Conservation (phyloP, 306 rosid species). For the Medicago arabica region DNA sequence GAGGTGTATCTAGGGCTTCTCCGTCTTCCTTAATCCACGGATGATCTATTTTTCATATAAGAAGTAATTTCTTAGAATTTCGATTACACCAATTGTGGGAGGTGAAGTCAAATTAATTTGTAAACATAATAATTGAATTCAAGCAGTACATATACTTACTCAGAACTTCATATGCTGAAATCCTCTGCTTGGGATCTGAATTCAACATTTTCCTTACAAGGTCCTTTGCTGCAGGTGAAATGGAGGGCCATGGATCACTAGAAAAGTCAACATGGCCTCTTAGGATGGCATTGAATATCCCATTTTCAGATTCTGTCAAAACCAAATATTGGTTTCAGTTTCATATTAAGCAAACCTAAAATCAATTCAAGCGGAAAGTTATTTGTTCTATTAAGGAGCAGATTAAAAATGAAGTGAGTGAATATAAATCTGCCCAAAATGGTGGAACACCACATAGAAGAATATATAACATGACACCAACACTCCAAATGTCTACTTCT, state of each 20-base stretch:
- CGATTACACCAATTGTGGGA: neutral
- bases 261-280: slow-evolving; percentile 79
- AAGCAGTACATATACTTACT: slow-evolving; percentile 51
- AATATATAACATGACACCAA: slow-evolving; percentile 94
- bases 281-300: slow-evolving; percentile 88
- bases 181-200: slow-evolving; percentile 83
- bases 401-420: neutral
- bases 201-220: slow-evolving; percentile 92
- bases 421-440: slow-evolving; percentile 60
- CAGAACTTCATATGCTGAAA: slow-evolving; percentile 86
- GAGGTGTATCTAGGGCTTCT: slow-evolving; percentile 95
- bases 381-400: no score
- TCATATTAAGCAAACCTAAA: slow-evolving; percentile 20
- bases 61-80: slow-evolving; percentile 33
- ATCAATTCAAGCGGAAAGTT: neutral
- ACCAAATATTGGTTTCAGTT: slow-evolving; percentile 38
- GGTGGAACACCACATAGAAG: slow-evolving; percentile 94
- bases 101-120: slow-evolving; percentile 51
- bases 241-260: slow-evolving; percentile 93
- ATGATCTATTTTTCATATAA: slow-evolving; percentile 56
- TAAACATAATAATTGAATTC: neutral
- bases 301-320: slow-evolving; percentile 85
- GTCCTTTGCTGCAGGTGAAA: slow-evolving; percentile 88
- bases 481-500: slow-evolving; percentile 97
- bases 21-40: slow-evolving; percentile 99